phyloP scores from a whole-genome alignment of 345 rosid species.

The Passiflora organensis region DNA sequence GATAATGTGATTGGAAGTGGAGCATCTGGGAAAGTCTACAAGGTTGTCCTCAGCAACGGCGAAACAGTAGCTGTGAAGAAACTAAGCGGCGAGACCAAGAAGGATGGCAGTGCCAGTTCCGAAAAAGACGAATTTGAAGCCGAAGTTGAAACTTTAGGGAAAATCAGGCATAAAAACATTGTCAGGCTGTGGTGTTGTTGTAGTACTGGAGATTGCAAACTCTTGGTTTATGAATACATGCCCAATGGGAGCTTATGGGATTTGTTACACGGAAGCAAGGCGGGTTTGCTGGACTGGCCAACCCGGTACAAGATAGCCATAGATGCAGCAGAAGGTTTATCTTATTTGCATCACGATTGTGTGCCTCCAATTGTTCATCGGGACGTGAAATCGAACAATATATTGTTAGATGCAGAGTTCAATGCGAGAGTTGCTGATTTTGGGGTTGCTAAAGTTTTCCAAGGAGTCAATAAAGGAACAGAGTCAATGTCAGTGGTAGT shows the following conservation, averaged over 20 bases:
- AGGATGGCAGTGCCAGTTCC: constrained; percentile 25
- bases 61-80: constrained; percentile 87
- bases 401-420: constrained; percentile 63
- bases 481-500: constrained; percentile 83
- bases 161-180: constrained; percentile 80
- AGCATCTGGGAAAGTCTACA: constrained; percentile 81
- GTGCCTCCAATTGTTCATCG: constrained; percentile 92
- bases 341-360: constrained; percentile 88
- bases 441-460: constrained; percentile 79
- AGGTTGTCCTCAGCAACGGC: constrained; percentile 55
- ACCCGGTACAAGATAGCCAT: constrained; percentile 63
- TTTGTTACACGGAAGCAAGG: constrained; percentile 51
- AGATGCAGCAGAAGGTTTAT: constrained; percentile 84
- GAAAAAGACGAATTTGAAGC: constrained; percentile 52
- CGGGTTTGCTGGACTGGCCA: constrained; percentile 58
- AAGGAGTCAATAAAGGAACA: constrained; percentile 34
- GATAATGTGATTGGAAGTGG: constrained; percentile 77
- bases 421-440: constrained; percentile 84
- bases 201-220: constrained; percentile 49
- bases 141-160: constrained; percentile 82
- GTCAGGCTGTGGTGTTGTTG: constrained; percentile 88
- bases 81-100: constrained; percentile 36
- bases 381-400: constrained; percentile 85
- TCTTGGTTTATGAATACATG: constrained; percentile 89
- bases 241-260: constrained; percentile 88